A percentile compares a stretch with the other conserved stretches of the same genome.
These are phyloP conservation scores for Poterioochromonas sp. DNA, from an alignment of 352 stramenopile genomes.

Conservation along the genomic window DNA sequence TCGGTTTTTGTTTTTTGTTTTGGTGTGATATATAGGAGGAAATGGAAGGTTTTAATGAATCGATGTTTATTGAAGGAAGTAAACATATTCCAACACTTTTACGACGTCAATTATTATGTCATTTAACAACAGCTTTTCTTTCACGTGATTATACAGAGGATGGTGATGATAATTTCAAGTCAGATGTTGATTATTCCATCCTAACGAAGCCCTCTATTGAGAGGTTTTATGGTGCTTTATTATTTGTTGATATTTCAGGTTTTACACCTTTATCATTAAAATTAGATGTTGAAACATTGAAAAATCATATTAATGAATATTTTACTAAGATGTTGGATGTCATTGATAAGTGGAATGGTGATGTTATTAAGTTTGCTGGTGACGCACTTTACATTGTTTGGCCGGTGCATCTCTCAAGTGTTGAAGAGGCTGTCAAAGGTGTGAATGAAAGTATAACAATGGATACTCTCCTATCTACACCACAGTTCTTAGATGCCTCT, in stretches of 20 bases:
- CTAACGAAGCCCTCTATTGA: not conserved
- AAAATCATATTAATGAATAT: conserved; percentile 21
- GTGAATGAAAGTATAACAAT: not conserved
- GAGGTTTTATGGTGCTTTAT: conserved; percentile 30
- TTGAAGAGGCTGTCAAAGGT: not conserved
- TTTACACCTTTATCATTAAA: conserved; percentile 43
- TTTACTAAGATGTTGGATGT: conserved; percentile 22
- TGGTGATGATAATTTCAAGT: not conserved
- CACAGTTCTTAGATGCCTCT: not conserved
- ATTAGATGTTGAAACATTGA: conserved; percentile 42
- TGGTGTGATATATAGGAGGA: too few relatives aligned
- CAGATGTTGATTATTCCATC: not conserved
- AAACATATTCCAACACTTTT: not conserved
- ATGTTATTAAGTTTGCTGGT: conserved; percentile 87
- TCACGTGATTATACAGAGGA: not conserved
- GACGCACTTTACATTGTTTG: conserved; percentile 88
- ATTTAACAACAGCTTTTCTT: not conserved
- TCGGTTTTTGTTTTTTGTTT: too few relatives aligned
- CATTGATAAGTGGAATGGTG: conserved; percentile 45
- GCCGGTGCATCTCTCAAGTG: conserved; percentile 36
- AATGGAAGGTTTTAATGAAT: not conserved
- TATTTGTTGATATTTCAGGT: conserved; percentile 47
- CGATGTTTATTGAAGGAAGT: not conserved
- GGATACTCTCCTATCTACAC: too few relatives aligned
- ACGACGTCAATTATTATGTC: not conserved